Evolutionary conservation across 176 grass and related monocot genomes (phyloP), one percentile per base, ranked within the genome.

Genomic region (Zea luxurians): DNA sequence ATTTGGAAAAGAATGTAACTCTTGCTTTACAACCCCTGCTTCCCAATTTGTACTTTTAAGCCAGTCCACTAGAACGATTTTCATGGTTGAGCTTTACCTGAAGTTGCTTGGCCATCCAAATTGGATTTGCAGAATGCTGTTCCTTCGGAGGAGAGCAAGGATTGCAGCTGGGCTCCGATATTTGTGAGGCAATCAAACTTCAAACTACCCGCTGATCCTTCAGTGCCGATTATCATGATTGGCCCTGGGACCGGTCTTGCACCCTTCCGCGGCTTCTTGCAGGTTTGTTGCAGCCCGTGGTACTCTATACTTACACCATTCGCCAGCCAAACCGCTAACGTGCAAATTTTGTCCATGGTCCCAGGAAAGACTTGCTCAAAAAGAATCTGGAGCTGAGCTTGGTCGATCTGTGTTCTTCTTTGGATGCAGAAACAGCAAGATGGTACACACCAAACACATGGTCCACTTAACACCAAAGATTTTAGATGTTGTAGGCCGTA

Each of bases 181-280:
- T 98, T 92, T 64, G 78, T 98, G 72, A 87, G 95, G 78, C 95
- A 94, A 79, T 98, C 95, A 82, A 94, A 94, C 80, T 94, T 94
- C 72, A 94, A 92, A 89, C 78, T 97, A 8, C 91, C 91, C 49
- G 7, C 87, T 35, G 89, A 98, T 86, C 80, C 91, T 71, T 86
- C 83, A 38, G 70, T 92, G 37, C 91, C 87, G 0, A 67, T 94
- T 59, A 89, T 94, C 57, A 94, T 98, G 95, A 94, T 92, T 75
- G 91, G 95, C 52, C 91, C 91, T 70, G 91, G 95, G 53, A 94
- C 89, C 13, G 91, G 95, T 74, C 89, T 98, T 61, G 95, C 91
- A 62, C 95, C 95, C 52, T 98, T 98, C 89, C 90, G 89, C 0
- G 95, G 87, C 43, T 98, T 98, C 87, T 88, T 94, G 78, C 95